Evolutionary conservation across 352 stramenopile species (phyloP), one percentile per base, ranked within the genome.

Genomic region (Phytophthora meadii): DNA sequence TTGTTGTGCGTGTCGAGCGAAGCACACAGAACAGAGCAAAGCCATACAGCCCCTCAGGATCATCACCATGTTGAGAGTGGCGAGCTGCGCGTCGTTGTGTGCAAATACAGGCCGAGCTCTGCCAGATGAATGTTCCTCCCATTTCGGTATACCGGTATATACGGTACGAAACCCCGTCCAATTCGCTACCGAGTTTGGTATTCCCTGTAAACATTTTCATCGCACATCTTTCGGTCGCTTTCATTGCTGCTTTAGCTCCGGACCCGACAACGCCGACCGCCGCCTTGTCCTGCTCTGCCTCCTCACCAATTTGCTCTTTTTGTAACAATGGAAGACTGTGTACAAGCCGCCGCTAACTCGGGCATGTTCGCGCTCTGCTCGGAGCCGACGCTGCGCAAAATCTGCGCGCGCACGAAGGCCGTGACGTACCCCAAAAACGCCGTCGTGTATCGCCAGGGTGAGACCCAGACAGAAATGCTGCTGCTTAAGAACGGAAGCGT

Each of bases 311-410:
- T 34, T 6, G 30, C 30, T 36, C 28, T 34, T 34, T 34, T 34
- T 34, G 28, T 34, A 27, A 57, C 39, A 61, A 87, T 84, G 76
- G 76, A 91, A 59, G 84, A 90, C 52, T 95, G 87, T 64, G 54
- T 92, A 34, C 67, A 84, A 60, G 74, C 73, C 62, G 80, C 86
- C n/a, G 68, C 76, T 44, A 81, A 77, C 56, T 83, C 74, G 44
- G 83, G 84, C 71, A 89, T 96, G 69, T 96, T 96, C 67, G 70
- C 82, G 55, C 79, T 90, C 55, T 95, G 87, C 79, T 92, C 81
- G 8, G 87, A 95, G 71, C 70, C 79, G 25, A 93, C 88, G 68
- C 76, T 94, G 68, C 82, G 82, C 61, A 80, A 87, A 65, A 89
- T 96, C 65, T 94, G 87, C 71, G 75, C 81, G 19, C 72, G 70